These are phyloP conservation scores for Vitis vinifera DNA, from an alignment of 164 flowering plant species.

Conservation along the genomic window DNA sequence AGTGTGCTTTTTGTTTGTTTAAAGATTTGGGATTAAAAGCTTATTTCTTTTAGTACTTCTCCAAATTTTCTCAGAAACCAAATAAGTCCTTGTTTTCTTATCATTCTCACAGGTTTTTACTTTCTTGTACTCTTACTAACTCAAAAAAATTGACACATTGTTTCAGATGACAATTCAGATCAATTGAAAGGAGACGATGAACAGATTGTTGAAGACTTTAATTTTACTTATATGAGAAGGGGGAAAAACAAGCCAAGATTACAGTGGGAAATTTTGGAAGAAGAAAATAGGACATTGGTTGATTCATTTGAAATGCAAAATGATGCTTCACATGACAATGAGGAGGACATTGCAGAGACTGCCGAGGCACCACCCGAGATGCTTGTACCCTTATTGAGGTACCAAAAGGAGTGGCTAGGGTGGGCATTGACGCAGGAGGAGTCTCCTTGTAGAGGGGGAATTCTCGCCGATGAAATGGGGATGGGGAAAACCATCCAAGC, in stretches of 20 bases:
- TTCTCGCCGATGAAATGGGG: slow-evolving; percentile 5
- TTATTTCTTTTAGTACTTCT: too few species aligned
- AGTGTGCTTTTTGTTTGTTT: too few species aligned
- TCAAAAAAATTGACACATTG: too few species aligned
- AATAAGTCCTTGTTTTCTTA: too few species aligned
- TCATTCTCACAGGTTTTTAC: too few species aligned
- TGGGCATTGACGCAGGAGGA: slow-evolving; percentile 5
- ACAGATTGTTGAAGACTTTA: too few species aligned
- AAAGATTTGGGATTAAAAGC: too few species aligned
- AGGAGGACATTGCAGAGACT: not conserved
- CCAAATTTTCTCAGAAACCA: too few species aligned
- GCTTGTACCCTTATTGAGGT: slow-evolving; percentile 1
- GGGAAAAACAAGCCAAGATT: not conserved
- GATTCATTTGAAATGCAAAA: not conserved
- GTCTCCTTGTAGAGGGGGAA: slow-evolving; percentile 2
- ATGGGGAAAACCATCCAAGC: slow-evolving; percentile 1
- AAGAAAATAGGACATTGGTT: not conserved
- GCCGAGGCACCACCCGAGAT: not conserved
- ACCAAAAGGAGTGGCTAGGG: slow-evolving; percentile 3
- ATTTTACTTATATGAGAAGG: too few species aligned
- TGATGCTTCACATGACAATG: not conserved
- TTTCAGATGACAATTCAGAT: too few species aligned
- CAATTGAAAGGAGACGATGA: too few species aligned
- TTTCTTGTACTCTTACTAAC: too few species aligned
- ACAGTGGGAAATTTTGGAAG: not conserved